Evolutionary conservation across 768 basidiomycete species (phyloP).

Genomic region (Boletus subcaerulescens): DNA sequence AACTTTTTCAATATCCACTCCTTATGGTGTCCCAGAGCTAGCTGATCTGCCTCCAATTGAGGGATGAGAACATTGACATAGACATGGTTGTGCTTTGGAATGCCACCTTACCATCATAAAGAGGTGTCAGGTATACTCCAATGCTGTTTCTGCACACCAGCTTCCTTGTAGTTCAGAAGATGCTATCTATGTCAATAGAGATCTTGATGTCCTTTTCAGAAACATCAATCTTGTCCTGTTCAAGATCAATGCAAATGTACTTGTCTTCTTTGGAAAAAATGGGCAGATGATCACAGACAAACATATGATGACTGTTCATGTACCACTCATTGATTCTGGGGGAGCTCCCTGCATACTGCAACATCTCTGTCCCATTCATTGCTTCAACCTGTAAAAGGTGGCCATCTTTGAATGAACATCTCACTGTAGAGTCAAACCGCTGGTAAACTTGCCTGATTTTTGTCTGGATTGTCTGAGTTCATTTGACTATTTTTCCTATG

Average conservation of each 20-base stretch:
- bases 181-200: slow-evolving; percentile 4
- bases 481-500: not conserved
- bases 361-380: no score
- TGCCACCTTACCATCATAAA: not conserved
- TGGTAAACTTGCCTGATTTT: no score
- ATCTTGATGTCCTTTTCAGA: not conserved
- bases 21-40: no score
- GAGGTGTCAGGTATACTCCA: not conserved
- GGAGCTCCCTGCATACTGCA: no score
- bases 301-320: not conserved
- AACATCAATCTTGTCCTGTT: not conserved
- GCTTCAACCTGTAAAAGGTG: no score
- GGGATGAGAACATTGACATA: slow-evolving; percentile 14
- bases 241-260: not conserved
- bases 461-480: no score
- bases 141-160: not conserved
- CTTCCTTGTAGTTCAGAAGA: not conserved
- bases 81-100: slow-evolving; percentile 14
- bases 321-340: not conserved
- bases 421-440: no score
- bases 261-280: not conserved
- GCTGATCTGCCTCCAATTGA: slow-evolving; percentile 4
- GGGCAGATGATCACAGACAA: not conserved
- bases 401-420: no score
- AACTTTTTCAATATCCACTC: slow-evolving; percentile 8